Conservation (phyloP, 345 rosid species). For the Euphorbia peplus region DNA sequence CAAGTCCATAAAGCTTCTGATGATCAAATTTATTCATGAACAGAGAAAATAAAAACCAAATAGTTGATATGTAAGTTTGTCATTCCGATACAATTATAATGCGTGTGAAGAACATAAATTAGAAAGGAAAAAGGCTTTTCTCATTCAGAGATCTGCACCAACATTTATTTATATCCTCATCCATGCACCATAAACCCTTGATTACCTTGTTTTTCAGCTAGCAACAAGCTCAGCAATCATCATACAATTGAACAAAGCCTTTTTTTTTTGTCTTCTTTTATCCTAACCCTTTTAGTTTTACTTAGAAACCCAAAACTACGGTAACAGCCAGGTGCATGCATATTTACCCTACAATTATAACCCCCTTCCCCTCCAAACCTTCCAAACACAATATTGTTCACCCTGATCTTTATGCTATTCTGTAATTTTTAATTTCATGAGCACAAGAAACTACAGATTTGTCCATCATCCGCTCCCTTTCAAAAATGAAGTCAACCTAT, state of each 20-base stretch:
- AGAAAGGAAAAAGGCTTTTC: not conserved
- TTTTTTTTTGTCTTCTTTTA: not conserved
- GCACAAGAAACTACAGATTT: not conserved
- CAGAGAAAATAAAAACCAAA: not conserved
- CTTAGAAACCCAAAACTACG: not conserved
- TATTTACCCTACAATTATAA: not conserved
- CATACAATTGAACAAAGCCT: not conserved
- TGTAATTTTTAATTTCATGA: not conserved
- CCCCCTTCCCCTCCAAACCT: not conserved
- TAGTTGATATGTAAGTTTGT: not conserved
- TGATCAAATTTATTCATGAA: not conserved
- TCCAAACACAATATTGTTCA: not conserved
- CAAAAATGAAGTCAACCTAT: not conserved
- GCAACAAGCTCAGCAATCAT: not conserved
- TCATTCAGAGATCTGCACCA: not conserved
- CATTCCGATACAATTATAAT: no score
- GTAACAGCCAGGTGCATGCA: not conserved
- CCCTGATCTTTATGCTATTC: not conserved
- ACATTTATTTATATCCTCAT: not conserved
- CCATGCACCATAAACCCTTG: not conserved
- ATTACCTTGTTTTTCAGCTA: not conserved
- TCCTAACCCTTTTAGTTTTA: not conserved
- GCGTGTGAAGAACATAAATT: not conserved
- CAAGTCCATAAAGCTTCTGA: not conserved
- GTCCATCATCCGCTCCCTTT: not conserved